Conservation (phyloP, 2,329 filamentous ascomycete genomes). For the Aspergillus caelatus region DNA sequence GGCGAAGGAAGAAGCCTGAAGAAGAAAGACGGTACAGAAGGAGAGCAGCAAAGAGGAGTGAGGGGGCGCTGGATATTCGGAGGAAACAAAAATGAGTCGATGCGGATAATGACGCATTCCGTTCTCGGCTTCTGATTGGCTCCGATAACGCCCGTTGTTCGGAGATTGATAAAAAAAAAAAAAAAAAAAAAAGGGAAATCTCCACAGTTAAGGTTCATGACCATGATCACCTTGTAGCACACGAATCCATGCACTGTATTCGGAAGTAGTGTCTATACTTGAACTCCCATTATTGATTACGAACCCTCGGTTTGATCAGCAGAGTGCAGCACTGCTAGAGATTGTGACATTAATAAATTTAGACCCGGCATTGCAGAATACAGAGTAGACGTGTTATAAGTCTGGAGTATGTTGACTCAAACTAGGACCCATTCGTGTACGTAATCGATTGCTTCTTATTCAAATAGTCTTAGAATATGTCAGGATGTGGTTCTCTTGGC, state of each 20-base stretch:
- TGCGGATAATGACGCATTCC: slow-evolving; percentile 24
- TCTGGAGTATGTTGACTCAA: background rate
- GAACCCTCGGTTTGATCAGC: background rate
- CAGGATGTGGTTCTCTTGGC: slow-evolving; percentile 22
- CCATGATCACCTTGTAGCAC: background rate
- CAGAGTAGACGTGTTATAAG: background rate
- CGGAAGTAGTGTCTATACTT: background rate
- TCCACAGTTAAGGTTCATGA: background rate
- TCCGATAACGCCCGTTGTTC: slow-evolving; percentile 11
- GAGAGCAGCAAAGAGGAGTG: slow-evolving; percentile 12
- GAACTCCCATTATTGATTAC: background rate
- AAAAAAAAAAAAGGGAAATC: background rate
- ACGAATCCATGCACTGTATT: background rate
- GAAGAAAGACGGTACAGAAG: slow-evolving; percentile 7
- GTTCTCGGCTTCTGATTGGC: slow-evolving; percentile 9
- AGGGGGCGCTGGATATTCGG: slow-evolving; percentile 1
- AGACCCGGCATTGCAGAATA: background rate
- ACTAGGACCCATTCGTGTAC: background rate
- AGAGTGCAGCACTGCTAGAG: background rate
- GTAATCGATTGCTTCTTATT: background rate
- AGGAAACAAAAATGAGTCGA: slow-evolving; percentile 22
- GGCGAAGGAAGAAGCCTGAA: background rate
- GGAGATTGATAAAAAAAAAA: slow-evolving; percentile 2
- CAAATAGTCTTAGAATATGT: background rate
- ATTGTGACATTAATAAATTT: no score